phyloP scores from a whole-genome alignment of 495 filamentous ascomycete species.

The Alectoria sarmentosa region DNA sequence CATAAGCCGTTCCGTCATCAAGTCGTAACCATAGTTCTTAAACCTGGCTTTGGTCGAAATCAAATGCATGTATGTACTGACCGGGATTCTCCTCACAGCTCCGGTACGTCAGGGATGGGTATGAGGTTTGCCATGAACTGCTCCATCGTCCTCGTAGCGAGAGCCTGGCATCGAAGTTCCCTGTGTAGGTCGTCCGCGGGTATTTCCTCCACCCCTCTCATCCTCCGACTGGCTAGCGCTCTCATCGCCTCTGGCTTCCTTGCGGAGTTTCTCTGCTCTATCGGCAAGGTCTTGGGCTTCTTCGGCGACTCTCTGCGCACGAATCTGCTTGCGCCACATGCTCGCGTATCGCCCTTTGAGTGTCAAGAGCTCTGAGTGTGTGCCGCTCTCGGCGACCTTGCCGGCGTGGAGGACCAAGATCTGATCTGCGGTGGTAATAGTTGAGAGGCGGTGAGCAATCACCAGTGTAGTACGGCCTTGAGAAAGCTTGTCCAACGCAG shows the following conservation, averaged over 20 bases:
- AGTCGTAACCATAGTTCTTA: neutral
- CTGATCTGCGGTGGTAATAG: conserved; percentile 89
- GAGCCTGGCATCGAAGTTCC: conserved; percentile 14
- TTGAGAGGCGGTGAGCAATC: conserved; percentile 84
- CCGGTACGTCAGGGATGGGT: conserved; percentile 30
- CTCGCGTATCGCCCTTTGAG: conserved; percentile 72
- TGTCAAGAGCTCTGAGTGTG: conserved; percentile 75
- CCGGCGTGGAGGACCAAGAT: conserved; percentile 90
- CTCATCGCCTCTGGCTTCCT: conserved; percentile 36
- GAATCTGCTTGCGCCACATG: conserved; percentile 96
- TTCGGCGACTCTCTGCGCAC: conserved; percentile 74
- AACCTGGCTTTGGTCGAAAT: conserved; percentile 13
- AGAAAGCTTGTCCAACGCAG: conserved; percentile 70
- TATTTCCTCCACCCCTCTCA: conserved; percentile 34
- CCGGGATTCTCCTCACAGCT: neutral
- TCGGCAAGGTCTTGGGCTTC: conserved; percentile 56
- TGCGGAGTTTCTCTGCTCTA: conserved; percentile 41
- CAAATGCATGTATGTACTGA: neutral
- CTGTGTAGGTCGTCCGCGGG: conserved; percentile 9
- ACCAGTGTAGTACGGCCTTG: conserved; percentile 79
- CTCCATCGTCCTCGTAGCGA: conserved; percentile 19
- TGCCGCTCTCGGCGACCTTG: conserved; percentile 75
- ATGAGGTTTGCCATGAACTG: conserved; percentile 29
- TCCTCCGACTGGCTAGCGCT: conserved; percentile 49
- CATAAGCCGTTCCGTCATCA: conserved; percentile 14